Conservation (phyloP, 148 eudicot species). For the Mesembryanthemum crystallinum region DNA sequence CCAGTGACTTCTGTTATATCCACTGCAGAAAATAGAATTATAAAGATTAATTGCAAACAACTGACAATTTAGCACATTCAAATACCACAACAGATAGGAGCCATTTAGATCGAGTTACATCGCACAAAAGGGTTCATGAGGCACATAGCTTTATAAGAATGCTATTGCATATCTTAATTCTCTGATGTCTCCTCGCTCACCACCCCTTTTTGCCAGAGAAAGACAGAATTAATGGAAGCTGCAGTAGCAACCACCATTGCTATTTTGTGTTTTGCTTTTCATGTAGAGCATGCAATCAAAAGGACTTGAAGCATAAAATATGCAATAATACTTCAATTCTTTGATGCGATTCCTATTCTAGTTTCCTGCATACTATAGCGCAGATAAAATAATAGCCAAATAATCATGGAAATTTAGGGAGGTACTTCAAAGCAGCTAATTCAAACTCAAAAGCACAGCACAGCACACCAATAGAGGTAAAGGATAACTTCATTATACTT, state of each 20-base stretch:
- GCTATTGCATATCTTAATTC: background rate
- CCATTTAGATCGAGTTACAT: background rate
- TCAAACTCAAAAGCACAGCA: background rate
- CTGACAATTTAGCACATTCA: background rate
- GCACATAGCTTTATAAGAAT: background rate
- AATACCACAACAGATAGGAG: background rate
- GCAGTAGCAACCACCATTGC: background rate
- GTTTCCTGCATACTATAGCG: background rate
- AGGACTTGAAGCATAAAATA: background rate
- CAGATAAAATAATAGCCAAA: background rate
- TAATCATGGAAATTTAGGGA: background rate
- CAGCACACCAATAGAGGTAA: background rate
- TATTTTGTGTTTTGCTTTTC: background rate
- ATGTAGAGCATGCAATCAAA: background rate
- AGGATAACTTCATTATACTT: background rate
- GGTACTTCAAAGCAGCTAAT: background rate
- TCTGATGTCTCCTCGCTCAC: background rate
- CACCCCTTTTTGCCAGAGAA: background rate
- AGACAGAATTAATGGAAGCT: background rate
- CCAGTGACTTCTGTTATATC: slow-evolving; percentile 84
- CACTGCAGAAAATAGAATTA: slow-evolving; percentile 38
- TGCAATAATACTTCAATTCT: background rate
- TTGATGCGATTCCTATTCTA: background rate
- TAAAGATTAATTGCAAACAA: slow-evolving; percentile 2
- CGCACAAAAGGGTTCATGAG: background rate